Evolutionary conservation across 257 asterid species (phyloP).

Genomic region (Paraleonurus japonicus): DNA sequence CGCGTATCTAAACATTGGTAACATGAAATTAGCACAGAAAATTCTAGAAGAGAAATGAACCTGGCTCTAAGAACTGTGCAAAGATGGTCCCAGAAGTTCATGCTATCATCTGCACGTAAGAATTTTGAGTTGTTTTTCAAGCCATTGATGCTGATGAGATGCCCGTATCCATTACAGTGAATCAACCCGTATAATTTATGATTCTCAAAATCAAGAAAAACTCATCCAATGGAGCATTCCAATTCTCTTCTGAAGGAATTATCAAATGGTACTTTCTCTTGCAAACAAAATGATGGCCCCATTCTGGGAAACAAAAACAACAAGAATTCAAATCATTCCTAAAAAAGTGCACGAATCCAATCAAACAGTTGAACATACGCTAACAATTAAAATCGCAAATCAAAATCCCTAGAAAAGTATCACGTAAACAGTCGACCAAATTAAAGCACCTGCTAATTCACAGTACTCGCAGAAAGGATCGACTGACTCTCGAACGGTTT

Average conservation of each 20-base stretch:
- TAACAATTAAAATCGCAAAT: background rate
- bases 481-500: conserved; percentile 49
- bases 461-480: conserved; percentile 67
- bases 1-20: background rate
- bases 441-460: conserved; percentile 54
- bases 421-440: background rate
- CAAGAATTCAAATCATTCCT: background rate
- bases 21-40: background rate
- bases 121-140: conserved; percentile 34
- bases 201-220: conserved; percentile 36
- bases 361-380: background rate
- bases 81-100: conserved; percentile 80
- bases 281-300: conserved; percentile 93
- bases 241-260: conserved; percentile 49
- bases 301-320: conserved; percentile 39
- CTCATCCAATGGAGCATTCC: conserved; percentile 43
- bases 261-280: conserved; percentile 67
- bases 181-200: conserved; percentile 64
- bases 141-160: conserved; percentile 59
- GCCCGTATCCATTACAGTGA: conserved; percentile 86
- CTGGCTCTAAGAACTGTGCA: conserved; percentile 61
- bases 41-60: conserved; percentile 29
- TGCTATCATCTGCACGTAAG: conserved; percentile 39
- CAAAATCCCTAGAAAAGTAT: background rate
- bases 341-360: background rate